These are phyloP conservation scores for Plasmodium knowlesi DNA, from an alignment of 169 alveolate species.

Conservation along the genomic window DNA sequence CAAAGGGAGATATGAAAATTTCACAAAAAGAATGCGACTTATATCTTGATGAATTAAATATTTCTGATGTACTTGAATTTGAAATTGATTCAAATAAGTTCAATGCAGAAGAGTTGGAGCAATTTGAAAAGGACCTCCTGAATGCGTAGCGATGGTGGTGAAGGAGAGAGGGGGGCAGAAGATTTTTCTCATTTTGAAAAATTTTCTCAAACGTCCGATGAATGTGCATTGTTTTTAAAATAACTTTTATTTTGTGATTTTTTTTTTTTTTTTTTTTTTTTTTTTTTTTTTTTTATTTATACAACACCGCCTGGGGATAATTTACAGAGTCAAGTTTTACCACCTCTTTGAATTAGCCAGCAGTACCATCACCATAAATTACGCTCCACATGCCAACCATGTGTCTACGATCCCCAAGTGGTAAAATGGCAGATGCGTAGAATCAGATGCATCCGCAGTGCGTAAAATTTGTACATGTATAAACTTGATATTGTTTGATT, in stretches of 20 bases:
- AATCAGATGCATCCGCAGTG: neutral
- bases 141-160: neutral
- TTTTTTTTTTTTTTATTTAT: too few relatives aligned
- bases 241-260: neutral
- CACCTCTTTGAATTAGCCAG: neutral
- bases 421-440: neutral
- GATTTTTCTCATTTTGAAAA: neutral
- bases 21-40: constrained; percentile 7
- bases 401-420: neutral
- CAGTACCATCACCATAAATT: neutral
- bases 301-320: neutral
- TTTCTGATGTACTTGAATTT: constrained; percentile 28
- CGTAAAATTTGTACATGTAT: neutral
- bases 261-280: too few relatives aligned
- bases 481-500: neutral
- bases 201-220: neutral
- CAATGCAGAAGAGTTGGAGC: constrained; percentile 42
- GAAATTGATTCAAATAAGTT: constrained; percentile 25
- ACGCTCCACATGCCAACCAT: neutral
- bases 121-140: constrained; percentile 59
- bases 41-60: constrained; percentile 20
- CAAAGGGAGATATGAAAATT: neutral
- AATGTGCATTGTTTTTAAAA: neutral
- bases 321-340: neutral
- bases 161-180: neutral